A percentile compares a stretch with the other conserved stretches of the same genome.
Conservation (phyloP, 306 rosid genomes). For the Argentina anserina region DNA sequence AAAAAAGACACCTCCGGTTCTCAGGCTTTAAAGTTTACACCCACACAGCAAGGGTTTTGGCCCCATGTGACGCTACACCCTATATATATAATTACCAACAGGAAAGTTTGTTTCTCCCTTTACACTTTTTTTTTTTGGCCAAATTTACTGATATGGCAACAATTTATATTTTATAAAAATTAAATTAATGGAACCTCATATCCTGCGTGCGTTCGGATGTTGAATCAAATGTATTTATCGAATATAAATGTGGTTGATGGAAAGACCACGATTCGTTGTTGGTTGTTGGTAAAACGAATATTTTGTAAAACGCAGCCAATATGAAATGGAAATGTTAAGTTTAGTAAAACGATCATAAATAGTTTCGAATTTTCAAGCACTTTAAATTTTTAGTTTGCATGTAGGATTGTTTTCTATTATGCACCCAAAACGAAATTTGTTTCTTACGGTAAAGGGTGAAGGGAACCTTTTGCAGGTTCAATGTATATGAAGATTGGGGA, state of each 20-base stretch:
- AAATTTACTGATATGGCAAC: not conserved
- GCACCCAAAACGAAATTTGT: too few relatives aligned
- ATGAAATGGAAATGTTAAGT: too few relatives aligned
- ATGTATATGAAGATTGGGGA: constrained; percentile 40
- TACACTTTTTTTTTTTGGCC: not conserved
- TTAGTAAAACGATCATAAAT: too few relatives aligned
- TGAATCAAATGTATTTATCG: too few relatives aligned
- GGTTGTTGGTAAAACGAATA: too few relatives aligned
- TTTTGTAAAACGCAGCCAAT: too few relatives aligned
- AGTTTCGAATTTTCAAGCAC: too few relatives aligned
- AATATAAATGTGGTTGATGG: too few relatives aligned
- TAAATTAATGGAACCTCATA: too few relatives aligned
- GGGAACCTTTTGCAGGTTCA: constrained; percentile 27
- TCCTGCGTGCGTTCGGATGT: too few relatives aligned
- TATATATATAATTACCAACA: not conserved
- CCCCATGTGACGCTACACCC: not conserved
- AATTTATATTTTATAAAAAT: not conserved
- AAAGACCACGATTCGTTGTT: too few relatives aligned
- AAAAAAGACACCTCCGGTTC: constrained; percentile 22
- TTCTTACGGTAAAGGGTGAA: not conserved
- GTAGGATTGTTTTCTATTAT: not conserved
- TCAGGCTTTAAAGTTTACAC: not conserved
- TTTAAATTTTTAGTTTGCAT: not conserved
- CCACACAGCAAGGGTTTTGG: not conserved
- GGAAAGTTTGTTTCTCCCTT: not conserved